Evolutionary conservation across 352 stramenopile genomes (phyloP), one percentile per base, ranked within the genome.

Genomic region (Aphanomyces astaci): DNA sequence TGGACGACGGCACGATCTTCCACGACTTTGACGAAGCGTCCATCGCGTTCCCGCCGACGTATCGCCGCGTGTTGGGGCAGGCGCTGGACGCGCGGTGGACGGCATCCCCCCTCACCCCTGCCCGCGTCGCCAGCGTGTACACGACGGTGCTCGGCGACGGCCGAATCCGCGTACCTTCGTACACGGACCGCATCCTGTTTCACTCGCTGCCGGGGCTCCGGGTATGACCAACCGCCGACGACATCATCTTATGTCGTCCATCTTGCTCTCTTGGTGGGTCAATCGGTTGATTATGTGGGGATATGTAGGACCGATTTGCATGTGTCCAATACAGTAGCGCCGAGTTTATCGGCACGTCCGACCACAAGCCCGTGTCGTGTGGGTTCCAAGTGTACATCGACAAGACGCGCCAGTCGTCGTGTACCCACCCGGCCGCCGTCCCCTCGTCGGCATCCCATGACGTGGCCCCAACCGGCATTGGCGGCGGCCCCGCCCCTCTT

Each of bases 181-280:
- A 95, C 76, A 97, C 89, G 7, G 89, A 97, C 60, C 83, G 89
- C 39, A 80, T 97, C 19, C 72, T 97, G n/a, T 82, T 89, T 32
- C 78, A 83, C 48, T 92, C 88, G 19, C 75, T 96, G 2, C 74
- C 80, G 0, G 84, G 83, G 9, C 73, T 79, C 52, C 25, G 45
- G 25, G 56, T 65, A 65, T 19, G 4, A 40, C 51, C 5, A 13
- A 22, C 22, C 15, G 11, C 27, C 22, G 7, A 9, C 11, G 19
- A 10, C 15, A 40, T 33, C 15, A 59, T 9, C n/a, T 9, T 22
- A 33, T 39, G 22, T 22, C 13, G 25, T 33, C 30, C 22, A 39
- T 10, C 51, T 22, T 39, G 51, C 30, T n/a, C n/a, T n/a, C n/a
- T n/a, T n/a, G n/a, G n/a, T n/a, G n/a, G n/a, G n/a, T n/a, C n/a